Base-by-base conservation (phyloP, 169 alveolate species). In the Besnoitia besnoiti region DNA sequence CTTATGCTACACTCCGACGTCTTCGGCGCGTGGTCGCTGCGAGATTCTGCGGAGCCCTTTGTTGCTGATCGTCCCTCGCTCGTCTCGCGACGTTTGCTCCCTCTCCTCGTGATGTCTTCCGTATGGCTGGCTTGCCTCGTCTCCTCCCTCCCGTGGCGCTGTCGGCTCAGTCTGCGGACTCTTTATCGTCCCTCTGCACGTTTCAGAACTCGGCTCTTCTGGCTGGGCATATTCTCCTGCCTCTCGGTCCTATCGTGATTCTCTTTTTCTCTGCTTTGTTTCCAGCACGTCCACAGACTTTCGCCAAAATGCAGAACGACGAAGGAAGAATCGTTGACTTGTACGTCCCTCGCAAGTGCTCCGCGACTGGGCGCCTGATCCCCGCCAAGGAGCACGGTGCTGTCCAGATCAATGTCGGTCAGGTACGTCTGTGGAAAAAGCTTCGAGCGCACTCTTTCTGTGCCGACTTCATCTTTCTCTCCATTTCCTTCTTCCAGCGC, bases 381-480 rank as follows among this genome's bases (percentile, higher is more conserved):
- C 96, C 96, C 21, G 95, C 98, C 76, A 97, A 97, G 95, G 99
- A 98, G 96, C 97, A 97, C 89, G 98, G 99, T 82, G 96, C 98
- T 16, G 99, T 98, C 88, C 98, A 97, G 94, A 92, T 98, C 85
- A 97, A 97, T 91, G 95, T 97, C 37, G 98, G 97, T n/a, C 93
- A 95, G 92, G 98, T 96, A 35, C 0, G 61, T 16, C 24, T 55
- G 30, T n/a, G n/a, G n/a, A n/a, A n/a, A n/a, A n/a, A n/a, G n/a
- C n/a, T n/a, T n/a, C n/a, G n/a, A n/a, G n/a, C n/a, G n/a, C n/a
- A n/a, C n/a, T n/a, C n/a, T n/a, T n/a, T n/a, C n/a, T n/a, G n/a
- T n/a, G n/a, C n/a, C n/a, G n/a, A n/a, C n/a, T n/a, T n/a, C n/a
- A n/a, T n/a, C n/a, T n/a, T n/a, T n/a, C n/a, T n/a, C n/a, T n/a